Percentiles rank a stretch among this genome's conserved stretches.
Evolutionary conservation across 2,329 filamentous ascomycete species (phyloP).

Genomic region (Colletotrichum melonis): DNA sequence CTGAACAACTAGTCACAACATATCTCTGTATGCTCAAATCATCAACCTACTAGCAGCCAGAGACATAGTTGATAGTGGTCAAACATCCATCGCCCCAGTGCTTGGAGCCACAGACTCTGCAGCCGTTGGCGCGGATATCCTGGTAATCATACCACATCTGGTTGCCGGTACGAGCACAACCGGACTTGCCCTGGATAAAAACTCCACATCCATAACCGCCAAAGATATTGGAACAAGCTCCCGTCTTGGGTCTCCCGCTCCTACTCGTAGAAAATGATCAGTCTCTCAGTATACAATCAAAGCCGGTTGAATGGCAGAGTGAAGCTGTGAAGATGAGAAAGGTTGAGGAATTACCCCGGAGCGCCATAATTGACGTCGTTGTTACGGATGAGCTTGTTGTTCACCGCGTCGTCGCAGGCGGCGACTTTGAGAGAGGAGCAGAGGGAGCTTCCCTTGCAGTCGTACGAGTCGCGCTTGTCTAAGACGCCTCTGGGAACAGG

Average conservation of each 20-base stretch:
- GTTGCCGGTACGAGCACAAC: slow-evolving; percentile 36
- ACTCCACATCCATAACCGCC: slow-evolving; percentile 7
- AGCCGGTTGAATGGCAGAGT: neutral
- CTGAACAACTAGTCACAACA: too few relatives aligned
- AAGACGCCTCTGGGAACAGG: slow-evolving; percentile 1
- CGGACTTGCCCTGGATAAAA: slow-evolving; percentile 17
- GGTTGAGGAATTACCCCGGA: neutral
- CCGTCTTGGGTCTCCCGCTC: slow-evolving; percentile 1
- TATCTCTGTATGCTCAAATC: too few relatives aligned
- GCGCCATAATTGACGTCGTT: slow-evolving; percentile 14
- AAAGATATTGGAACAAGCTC: slow-evolving; percentile 2
- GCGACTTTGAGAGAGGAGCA: slow-evolving; percentile 1
- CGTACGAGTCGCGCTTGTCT: slow-evolving; percentile 21
- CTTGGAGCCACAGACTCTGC: slow-evolving; percentile 29
- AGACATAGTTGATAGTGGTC: slow-evolving; percentile 25
- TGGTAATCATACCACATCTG: slow-evolving; percentile 35
- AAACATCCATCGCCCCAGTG: slow-evolving; percentile 31
- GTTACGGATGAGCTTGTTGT: slow-evolving; percentile 23
- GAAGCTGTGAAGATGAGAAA: neutral
- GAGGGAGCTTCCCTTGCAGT: slow-evolving; percentile 23
- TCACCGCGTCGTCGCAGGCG: slow-evolving; percentile 19
- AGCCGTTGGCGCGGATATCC: slow-evolving; percentile 28
- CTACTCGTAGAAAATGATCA: neutral
- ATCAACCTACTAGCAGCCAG: neutral
- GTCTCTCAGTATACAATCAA: neutral